phyloP scores from a whole-genome alignment of 202 grass and related monocot species.

The Digitaria exilis region DNA sequence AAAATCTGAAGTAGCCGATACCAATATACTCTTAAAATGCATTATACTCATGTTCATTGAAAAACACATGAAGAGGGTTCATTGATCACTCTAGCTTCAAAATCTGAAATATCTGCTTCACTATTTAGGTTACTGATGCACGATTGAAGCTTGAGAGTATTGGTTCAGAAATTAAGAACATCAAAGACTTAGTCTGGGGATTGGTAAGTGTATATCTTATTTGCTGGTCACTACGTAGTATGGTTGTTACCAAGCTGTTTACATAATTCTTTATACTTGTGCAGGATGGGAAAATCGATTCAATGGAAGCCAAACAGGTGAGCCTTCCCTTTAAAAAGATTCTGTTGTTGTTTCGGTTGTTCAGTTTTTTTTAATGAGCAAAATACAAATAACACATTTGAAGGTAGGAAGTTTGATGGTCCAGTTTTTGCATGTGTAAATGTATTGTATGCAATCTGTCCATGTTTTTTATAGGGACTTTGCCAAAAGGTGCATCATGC shows the following conservation, averaged over 20 bases:
- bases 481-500: neutral
- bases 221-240: slow-evolving; percentile 10
- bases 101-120: slow-evolving; percentile 40
- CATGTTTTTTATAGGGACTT: neutral
- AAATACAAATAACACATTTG: neutral
- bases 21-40: neutral
- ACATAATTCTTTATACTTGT: slow-evolving; percentile 22
- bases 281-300: slow-evolving; percentile 94
- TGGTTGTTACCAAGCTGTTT: slow-evolving; percentile 35
- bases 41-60: neutral
- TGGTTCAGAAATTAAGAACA: slow-evolving; percentile 77
- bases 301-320: slow-evolving; percentile 97
- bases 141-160: slow-evolving; percentile 82
- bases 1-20: slow-evolving; percentile 5
- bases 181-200: slow-evolving; percentile 89
- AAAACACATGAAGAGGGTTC: neutral
- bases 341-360: too few species aligned
- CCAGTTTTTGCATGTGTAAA: slow-evolving; percentile 14
- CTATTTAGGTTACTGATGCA: slow-evolving; percentile 86
- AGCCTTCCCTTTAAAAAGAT: slow-evolving; percentile 25
- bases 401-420: neutral
- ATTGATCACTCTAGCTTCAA: too few species aligned
- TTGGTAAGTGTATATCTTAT: slow-evolving; percentile 62
- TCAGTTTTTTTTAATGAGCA: neutral
- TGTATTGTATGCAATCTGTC: neutral